Evolutionary conservation across 2,329 filamentous ascomycete genomes (phyloP), one percentile per base, ranked within the genome.

Genomic region (Chaetomium sp.): DNA sequence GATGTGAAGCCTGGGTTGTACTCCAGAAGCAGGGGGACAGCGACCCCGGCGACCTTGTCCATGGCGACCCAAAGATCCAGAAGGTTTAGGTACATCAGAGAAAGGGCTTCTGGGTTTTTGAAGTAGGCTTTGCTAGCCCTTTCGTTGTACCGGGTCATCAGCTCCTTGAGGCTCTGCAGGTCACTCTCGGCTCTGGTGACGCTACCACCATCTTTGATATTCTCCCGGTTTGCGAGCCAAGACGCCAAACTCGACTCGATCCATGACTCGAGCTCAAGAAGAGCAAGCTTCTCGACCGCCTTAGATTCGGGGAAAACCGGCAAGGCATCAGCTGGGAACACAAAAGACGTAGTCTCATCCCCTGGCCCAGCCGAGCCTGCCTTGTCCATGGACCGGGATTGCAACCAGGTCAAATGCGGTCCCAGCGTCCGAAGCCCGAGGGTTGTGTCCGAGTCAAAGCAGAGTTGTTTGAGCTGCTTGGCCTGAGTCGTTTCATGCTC

Each of bases 31-130:
- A 71, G 25, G 3, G 66, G 63, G 12, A 67, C 55, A 0, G 42
- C 49, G 4, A 53, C 35, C 1, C 69, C 65, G 3, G 69, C 66
- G 27, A 71, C 51, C 16, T 56, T 64, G 58, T 70, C 69, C 58
- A 67, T n/a, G 21, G 63, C 62, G 0, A 70, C 38, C 67, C 68
- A 71, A 8, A 71, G 64, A 10, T 68, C 66, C 63, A 67, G 64
- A 45, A 69, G 63, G 12, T 60, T 60, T 31, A 70, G 38, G 25
- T 64, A 65, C 69, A 71, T 67, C 4, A 65, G 2, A 2, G 69
- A 70, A 1, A 69, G 54, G 0, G 65, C 69, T 21, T 64, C 69
- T 2, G 69, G 66, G 3, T 64, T 62, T 3, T 38, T 50, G 2
- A 27, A 5, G 50, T 69, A 69, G 7, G 38, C 47, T 19, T 5